Conservation (phyloP, 2,329 filamentous ascomycete genomes). For the Venturia aucupariae region DNA sequence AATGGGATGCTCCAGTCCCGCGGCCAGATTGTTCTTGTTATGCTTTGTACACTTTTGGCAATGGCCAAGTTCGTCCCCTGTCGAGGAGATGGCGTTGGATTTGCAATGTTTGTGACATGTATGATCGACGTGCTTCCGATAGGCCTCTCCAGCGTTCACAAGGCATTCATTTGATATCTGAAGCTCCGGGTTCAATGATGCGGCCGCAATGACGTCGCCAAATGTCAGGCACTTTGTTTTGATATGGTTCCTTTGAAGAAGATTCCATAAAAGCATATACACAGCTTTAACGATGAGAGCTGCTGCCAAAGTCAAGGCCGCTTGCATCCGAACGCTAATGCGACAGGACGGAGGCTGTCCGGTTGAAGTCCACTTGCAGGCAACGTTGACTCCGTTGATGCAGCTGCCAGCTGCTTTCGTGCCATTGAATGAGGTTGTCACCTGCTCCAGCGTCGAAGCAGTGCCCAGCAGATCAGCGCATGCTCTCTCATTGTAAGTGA, state of each 20-base stretch:
- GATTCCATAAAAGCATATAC: constrained; percentile 25
- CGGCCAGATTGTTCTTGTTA: constrained; percentile 20
- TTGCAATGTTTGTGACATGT: too few relatives aligned
- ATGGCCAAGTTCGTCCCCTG: constrained; percentile 24
- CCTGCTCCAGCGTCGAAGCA: not conserved
- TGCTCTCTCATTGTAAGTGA: not conserved
- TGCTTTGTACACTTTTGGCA: constrained; percentile 26
- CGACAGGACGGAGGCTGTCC: constrained; percentile 18
- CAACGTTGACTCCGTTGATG: constrained; percentile 15
- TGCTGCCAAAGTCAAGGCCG: constrained; percentile 22
- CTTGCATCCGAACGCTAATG: constrained; percentile 25
- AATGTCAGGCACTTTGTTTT: constrained; percentile 25
- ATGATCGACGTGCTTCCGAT: too few relatives aligned
- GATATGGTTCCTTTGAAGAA: constrained; percentile 20
- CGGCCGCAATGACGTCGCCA: constrained; percentile 25
- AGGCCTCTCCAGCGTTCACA: constrained; percentile 25
- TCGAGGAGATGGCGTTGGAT: constrained; percentile 15
- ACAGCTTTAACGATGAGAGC: constrained; percentile 22
- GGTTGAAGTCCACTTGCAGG: constrained; percentile 17
- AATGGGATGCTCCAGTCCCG: constrained; percentile 21
- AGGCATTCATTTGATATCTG: constrained; percentile 25
- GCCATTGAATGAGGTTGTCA: not conserved
- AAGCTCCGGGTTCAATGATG: constrained; percentile 22
- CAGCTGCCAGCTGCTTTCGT: constrained; percentile 18
- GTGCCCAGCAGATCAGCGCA: not conserved